Base-by-base conservation (phyloP, 1,139 yeast genomes). In the Nakaseomyces bracarensis region DNA sequence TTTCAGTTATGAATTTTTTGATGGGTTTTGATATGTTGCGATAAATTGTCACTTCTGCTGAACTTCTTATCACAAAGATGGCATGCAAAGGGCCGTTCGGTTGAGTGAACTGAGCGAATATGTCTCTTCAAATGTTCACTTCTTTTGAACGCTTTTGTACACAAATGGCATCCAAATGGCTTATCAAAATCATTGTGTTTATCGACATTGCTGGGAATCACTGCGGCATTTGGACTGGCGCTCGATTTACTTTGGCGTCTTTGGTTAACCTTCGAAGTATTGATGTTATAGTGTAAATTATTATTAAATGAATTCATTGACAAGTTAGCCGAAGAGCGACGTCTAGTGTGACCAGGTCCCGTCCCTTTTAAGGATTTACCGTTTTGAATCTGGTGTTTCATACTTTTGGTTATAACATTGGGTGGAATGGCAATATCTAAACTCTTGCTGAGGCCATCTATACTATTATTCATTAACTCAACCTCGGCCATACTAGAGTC, bases 81-180 rank as follows among this genome's bases (percentile, higher is more conserved):
- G 60, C 93, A 83, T 46, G 72, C 79, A 61, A 75, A 83, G 1
- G 93, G 93, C 58, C 83, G 76, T 48, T 81, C 85, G 42, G 58
- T 53, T 2, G 69, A 58, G 57, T 79, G 84, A 47, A 82, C 74
- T 1, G 86, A 79, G 48, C 91, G 67, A 57, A 79, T 73, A 57
- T 83, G 94, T 44, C 94, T 70, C 58, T 81, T 82, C 51, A 83
- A 67, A 60, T 83, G 94, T 57, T 83, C 94, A 53, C 79, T 82
- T 46, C 94, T 72, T 55, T 81, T 75, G 66, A 83, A 83, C 30
- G 61, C 53, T 46, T 64, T 65, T 20, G 53, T 45, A 48, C 71
- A 67, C 9, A 55, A 49, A 9, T 52, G 50, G 44, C 71, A 67
- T 39, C 58, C 57, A 53, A 65, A 66, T 14, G 68, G 68, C 48